Conservation (phyloP, 495 filamentous ascomycete genomes). For the Penicillium cosmopolitanum region DNA sequence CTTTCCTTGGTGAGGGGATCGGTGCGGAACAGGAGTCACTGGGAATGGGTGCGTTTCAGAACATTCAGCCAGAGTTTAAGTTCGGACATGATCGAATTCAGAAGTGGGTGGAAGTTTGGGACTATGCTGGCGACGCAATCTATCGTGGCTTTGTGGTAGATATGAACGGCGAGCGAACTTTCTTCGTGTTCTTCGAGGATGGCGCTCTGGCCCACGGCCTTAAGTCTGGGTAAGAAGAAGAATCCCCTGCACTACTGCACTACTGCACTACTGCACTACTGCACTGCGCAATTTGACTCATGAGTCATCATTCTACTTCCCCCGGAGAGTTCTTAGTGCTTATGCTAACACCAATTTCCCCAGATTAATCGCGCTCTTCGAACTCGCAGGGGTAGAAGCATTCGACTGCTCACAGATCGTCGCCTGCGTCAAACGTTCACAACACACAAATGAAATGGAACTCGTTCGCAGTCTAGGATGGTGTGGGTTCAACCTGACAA, state of each 20-base stretch:
- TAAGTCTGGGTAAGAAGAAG: slow-evolving; percentile 75
- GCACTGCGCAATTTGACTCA: too few species aligned
- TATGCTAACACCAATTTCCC: background rate
- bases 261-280: too few species aligned
- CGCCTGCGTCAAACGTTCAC: slow-evolving; percentile 73
- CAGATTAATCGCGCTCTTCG: slow-evolving; percentile 88
- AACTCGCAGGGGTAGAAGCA: slow-evolving; percentile 70
- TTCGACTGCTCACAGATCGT: slow-evolving; percentile 78
- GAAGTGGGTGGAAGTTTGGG: slow-evolving; percentile 80
- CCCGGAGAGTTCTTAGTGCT: too few species aligned
- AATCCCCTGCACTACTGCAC: too few species aligned
- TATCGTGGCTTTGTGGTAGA: slow-evolving; percentile 82
- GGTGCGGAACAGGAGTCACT: slow-evolving; percentile 66
- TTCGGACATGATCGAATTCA: slow-evolving; percentile 43
- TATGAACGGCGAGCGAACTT: slow-evolving; percentile 62
- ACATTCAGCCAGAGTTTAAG: slow-evolving; percentile 32
- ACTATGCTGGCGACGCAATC: slow-evolving; percentile 79
- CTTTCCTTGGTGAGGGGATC: slow-evolving; percentile 95
- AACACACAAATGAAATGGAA: slow-evolving; percentile 60
- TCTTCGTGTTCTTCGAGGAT: slow-evolving; percentile 88
- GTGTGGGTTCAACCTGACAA: slow-evolving; percentile 86
- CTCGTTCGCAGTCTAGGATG: slow-evolving; percentile 83
- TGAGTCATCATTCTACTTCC: too few species aligned
- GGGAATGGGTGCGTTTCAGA: slow-evolving; percentile 69
- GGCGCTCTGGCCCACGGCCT: slow-evolving; percentile 70